Conservation (phyloP, 805 yeast genomes). For the Lachancea lanzarotensis region DNA sequence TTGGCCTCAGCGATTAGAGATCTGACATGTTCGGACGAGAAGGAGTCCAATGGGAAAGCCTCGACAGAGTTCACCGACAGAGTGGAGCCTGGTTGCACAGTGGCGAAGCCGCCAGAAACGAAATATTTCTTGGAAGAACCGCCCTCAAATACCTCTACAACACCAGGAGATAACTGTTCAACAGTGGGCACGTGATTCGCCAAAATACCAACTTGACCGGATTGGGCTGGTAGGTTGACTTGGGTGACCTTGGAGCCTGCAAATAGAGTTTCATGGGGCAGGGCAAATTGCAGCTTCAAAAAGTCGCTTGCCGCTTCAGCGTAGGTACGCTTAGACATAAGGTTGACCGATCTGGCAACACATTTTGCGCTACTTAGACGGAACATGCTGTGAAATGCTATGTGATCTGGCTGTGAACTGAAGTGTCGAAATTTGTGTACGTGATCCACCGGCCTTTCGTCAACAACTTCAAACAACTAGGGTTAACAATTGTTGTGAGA, state of each 20-base stretch:
- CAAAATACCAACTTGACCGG: conserved; percentile 94
- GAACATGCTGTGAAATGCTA: conserved; percentile 15
- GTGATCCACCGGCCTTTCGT: background rate
- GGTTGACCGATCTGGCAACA: conserved; percentile 37
- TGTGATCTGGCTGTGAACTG: too few relatives aligned
- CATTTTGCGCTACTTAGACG: conserved; percentile 21
- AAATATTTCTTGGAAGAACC: conserved; percentile 71
- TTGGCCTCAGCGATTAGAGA: conserved; percentile 85
- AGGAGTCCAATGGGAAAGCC: conserved; percentile 86
- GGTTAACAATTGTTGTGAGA: background rate
- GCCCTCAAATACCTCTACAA: conserved; percentile 82
- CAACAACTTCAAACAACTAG: background rate
- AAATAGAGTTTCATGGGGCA: conserved; percentile 74
- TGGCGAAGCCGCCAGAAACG: conserved; percentile 93
- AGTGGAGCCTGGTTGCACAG: conserved; percentile 90
- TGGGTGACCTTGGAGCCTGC: conserved; percentile 47
- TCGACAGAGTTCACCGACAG: conserved; percentile 89
- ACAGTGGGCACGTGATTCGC: conserved; percentile 97
- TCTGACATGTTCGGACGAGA: conserved; percentile 74
- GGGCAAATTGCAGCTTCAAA: conserved; percentile 80
- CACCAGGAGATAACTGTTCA: conserved; percentile 94
- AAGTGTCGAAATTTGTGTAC: too few relatives aligned
- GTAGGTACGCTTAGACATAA: conserved; percentile 68
- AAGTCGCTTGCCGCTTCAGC: conserved; percentile 79
- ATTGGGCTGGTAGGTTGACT: conserved; percentile 91